Base-by-base conservation (phyloP, 176 grass and related monocot species). In the Otatea glauca region DNA sequence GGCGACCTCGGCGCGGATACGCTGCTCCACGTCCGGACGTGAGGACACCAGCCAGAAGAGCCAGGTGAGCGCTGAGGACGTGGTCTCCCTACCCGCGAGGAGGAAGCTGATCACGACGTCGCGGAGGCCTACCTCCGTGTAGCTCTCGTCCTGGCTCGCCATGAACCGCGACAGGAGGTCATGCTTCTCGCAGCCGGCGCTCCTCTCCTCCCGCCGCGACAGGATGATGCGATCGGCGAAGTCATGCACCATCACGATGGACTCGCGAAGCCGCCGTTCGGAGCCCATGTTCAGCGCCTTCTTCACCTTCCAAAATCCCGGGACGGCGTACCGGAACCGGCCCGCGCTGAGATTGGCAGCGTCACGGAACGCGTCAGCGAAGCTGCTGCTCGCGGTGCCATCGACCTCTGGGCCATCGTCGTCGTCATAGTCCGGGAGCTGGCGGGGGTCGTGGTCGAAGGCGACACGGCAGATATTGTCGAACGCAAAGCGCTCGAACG, bases 11-110 rank as follows among this genome's bases (percentile, higher is more conserved):
- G 91, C 92, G 41, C 93, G 74, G 70, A 92, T 90, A 29, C 82
- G 75, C 34, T 65, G 81, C 69, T 60, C 68, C 69, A 92, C 88
- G n/a, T 91, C 90, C 0, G 92, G 86, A 3, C 84, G 90, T 12
- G 94, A 89, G 49, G 92, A 89, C 2, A 97, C 67, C 6, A 97
- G 81, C 94, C 90, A 97, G 74, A 97, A 97, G 77, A 97, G 92
- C 92, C 92, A 94, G n/a, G 81, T 83, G 82, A 97, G 90, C 34
- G 77, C 90, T 16, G 84, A 90, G 0, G 94, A 92, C 6, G 90
- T 97, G 58, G 88, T 89, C 72, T 94, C 94, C 11, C 90, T 51
- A 23, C 88, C 94, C 0, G 94, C 94, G 20, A 97, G 86, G 5
- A 97, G 62, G 74, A 94, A 94, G 77, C 83, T 92, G 83, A 89